Evolutionary conservation across 768 basidiomycete species (phyloP), one percentile per base, ranked within the genome.

Genomic region (Trametes punicea): DNA sequence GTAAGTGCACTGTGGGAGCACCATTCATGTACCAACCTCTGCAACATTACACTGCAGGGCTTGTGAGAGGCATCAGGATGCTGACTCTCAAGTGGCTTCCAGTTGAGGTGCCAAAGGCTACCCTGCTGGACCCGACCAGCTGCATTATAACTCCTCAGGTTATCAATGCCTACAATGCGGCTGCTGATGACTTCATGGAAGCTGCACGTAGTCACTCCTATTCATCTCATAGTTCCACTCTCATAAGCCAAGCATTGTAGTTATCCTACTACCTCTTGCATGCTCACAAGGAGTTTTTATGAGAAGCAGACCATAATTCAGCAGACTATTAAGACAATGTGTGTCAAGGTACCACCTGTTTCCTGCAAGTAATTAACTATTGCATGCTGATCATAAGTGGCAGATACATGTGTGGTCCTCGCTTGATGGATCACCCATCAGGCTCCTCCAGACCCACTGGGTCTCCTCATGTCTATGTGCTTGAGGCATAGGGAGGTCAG

Each of bases 281-380:
- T 50, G 88, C 91, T 5, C 79, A 85, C 46, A 84, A 83, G 18
- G 82, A 87, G 55, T 96, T 94, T 61, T 79, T 89, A 71, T 81
- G 78, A 70, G 92, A 94, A 68, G 90, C 90, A 6, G 83, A 87
- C 61, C 77, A 81, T 47, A 83, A 92, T 69, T 82, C 89, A 31
- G 87, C 93, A 6, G 88, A 95, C 67, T 90, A 87, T 66, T 90
- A 83, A 46, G 93, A 96, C 73, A 93, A 93, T 62, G 62, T 81
- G 15, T 84, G 87, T 62, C 77, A 94, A 71, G 92, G 90, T 83
- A 72, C 45, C 75, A 52, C 27, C 10, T 18, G 33, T 34, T 25
- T 58, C 5, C 15, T 8, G 6, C 46, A 27, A 48, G 30, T 36
- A 26, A n/a, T n/a, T 8, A 15, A 18, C 13, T 13, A 36, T 46